Conservation (phyloP, 352 stramenopile genomes). For the Phytophthora constricta region DNA sequence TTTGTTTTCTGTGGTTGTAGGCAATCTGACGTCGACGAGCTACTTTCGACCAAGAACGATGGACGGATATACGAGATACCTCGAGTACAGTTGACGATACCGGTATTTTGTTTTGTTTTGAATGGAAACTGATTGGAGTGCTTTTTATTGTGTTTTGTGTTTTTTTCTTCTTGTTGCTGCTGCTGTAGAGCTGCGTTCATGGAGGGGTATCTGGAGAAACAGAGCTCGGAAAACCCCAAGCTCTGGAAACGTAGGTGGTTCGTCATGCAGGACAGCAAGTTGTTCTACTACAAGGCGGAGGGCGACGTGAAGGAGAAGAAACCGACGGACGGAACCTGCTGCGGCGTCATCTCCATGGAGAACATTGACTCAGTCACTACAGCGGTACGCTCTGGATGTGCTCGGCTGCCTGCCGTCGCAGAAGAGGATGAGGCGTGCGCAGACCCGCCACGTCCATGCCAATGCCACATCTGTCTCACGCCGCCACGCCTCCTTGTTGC, state of each 20-base stretch:
- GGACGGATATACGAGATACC: slow-evolving; percentile 67
- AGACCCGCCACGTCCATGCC: neutral
- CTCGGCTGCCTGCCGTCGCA: slow-evolving; percentile 12
- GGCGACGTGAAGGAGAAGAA: slow-evolving; percentile 65
- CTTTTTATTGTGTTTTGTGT: neutral
- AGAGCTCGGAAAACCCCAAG: slow-evolving; percentile 73
- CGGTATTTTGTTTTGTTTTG: neutral
- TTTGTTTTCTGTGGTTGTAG: neutral
- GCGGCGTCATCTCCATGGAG: slow-evolving; percentile 80
- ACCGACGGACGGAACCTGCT: slow-evolving; percentile 61
- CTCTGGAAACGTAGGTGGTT: slow-evolving; percentile 87
- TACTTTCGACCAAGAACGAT: slow-evolving; percentile 71
- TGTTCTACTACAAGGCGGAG: slow-evolving; percentile 84
- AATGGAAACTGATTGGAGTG: neutral
- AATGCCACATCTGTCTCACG: slow-evolving; percentile 23
- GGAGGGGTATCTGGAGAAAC: slow-evolving; percentile 84
- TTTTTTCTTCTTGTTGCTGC: slow-evolving; percentile 4
- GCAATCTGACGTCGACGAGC: slow-evolving; percentile 52
- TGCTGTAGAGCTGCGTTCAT: slow-evolving; percentile 66
- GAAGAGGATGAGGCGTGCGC: slow-evolving; percentile 5
- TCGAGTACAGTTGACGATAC: slow-evolving; percentile 54
- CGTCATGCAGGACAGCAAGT: slow-evolving; percentile 85
- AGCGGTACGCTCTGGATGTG: slow-evolving; percentile 53
- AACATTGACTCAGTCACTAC: slow-evolving; percentile 87
- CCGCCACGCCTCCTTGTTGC: slow-evolving; percentile 19